Evolutionary conservation across 2,329 filamentous ascomycete species (phyloP).

Genomic region (Trichothecium roseum): DNA sequence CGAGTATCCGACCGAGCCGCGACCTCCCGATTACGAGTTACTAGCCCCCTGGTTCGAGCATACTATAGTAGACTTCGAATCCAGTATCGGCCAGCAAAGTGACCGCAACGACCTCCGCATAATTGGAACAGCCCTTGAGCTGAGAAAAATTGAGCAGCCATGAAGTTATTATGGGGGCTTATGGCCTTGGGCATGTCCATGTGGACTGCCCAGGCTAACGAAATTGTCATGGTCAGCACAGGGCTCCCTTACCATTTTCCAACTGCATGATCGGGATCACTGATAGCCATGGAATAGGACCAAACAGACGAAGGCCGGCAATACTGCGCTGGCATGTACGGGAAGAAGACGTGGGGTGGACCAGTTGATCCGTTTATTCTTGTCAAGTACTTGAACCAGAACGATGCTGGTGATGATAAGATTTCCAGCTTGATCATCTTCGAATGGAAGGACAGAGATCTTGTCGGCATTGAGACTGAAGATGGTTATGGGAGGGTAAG

Average conservation of each 20-base stretch:
- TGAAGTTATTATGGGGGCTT: conserved; percentile 44
- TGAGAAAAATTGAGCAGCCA: conserved; percentile 18
- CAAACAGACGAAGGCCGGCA: conserved; percentile 68
- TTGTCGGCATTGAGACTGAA: conserved; percentile 60
- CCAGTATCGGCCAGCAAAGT: neutral
- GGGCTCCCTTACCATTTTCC: neutral
- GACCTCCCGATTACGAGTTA: too few relatives aligned
- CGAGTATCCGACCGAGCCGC: too few relatives aligned
- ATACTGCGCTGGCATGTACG: conserved; percentile 89
- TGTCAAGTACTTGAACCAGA: conserved; percentile 60
- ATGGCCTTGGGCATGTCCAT: conserved; percentile 43
- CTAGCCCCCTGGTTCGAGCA: too few relatives aligned
- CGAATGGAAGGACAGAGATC: conserved; percentile 78
- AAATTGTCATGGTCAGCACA: conserved; percentile 43
- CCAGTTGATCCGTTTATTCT: conserved; percentile 81
- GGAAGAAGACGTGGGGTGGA: conserved; percentile 78
- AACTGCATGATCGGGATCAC: neutral
- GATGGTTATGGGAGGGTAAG: conserved; percentile 39
- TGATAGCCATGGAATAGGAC: conserved; percentile 40
- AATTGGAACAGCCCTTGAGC: neutral
- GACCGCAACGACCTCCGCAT: neutral
- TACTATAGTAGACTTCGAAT: too few relatives aligned
- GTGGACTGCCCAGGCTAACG: conserved; percentile 44
- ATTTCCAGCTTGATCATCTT: conserved; percentile 81
- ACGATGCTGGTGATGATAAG: conserved; percentile 52